These are phyloP conservation scores for Neotropicomus parvogracilis DNA, from an alignment of 1,284 basidiomycete genomes.

Conservation along the genomic window DNA sequence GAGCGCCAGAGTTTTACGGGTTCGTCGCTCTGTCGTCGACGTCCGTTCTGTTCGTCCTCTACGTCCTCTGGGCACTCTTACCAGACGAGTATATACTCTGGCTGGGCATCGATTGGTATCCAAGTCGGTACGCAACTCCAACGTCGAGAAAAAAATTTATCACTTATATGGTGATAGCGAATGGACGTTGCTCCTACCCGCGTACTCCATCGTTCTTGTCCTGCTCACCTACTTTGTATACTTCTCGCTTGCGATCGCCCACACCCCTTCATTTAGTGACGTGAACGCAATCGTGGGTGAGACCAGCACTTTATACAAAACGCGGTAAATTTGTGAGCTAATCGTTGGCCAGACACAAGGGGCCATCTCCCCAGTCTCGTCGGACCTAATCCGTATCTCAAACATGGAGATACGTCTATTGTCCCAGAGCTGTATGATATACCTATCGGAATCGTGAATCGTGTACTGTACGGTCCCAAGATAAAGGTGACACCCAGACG, in stretches of 20 bases:
- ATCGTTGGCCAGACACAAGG: constrained; percentile 46
- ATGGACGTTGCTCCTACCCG: constrained; percentile 83
- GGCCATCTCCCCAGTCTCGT: constrained; percentile 43
- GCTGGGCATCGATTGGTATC: constrained; percentile 80
- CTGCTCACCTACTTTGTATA: constrained; percentile 79
- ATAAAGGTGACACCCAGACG: constrained; percentile 13
- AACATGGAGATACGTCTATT: constrained; percentile 42
- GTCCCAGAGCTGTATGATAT: constrained; percentile 74
- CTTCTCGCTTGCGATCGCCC: constrained; percentile 67
- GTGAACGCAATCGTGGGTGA: constrained; percentile 63
- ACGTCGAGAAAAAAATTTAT: neutral
- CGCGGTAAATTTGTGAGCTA: constrained; percentile 13
- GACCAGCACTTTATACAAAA: constrained; percentile 17
- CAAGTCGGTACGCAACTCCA: constrained; percentile 60
- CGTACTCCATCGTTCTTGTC: constrained; percentile 70
- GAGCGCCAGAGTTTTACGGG: constrained; percentile 82
- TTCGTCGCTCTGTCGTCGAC: constrained; percentile 82
- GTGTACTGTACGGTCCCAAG: constrained; percentile 51
- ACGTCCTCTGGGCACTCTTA: constrained; percentile 64
- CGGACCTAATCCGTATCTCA: constrained; percentile 46
- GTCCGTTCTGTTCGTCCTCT: constrained; percentile 65
- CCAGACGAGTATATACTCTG: constrained; percentile 56
- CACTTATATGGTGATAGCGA: constrained; percentile 44
- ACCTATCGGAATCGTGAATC: constrained; percentile 78
- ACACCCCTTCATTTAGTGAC: constrained; percentile 69